Evolutionary conservation across 768 basidiomycete genomes (phyloP), one percentile per base, ranked within the genome.

Genomic region (Termitomyces sp.): DNA sequence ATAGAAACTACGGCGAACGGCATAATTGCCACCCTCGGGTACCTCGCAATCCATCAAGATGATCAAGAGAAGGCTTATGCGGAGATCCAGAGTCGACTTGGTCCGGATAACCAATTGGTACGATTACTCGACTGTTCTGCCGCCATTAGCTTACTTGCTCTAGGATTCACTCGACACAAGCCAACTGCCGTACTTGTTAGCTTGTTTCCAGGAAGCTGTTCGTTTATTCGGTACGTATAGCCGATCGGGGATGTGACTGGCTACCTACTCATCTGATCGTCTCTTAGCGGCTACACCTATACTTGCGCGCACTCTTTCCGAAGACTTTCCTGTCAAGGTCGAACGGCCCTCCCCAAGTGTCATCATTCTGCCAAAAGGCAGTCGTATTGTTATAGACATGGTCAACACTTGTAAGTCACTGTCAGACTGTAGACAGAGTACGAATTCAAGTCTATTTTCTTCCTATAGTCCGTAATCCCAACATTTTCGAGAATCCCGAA

Each of bases 1-100:
- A 25, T 53, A 79, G 80, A 82, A 68, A 83, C 80, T 2, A 81
- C 81, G 0, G 80, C 82, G 1, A 73, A 78, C 57, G 74, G 73
- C 0, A 70, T 84, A 1, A 75, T 79, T 0, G 81, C 74, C 10
- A 76, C 79, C 0, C 62, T 84, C 9, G 81, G 73, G 0, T 75
- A 76, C 62, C 67, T 85, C 17, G 72, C 77, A 1, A 55, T 80
- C 10, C 59, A 81, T 62, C 70, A 75, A 6, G 76, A 79, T 14
- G 68, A 79, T n/a, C 82, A 84, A 66, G 68, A 80, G 14, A 79
- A 80, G 58, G 69, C 80, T 8, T 68, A 76, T 57, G 67, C 77
- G 12, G 75, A 83, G 37, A 77, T 82, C n/a, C 53, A 70, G 14
- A 62, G 65, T 6, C 70, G 25, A 8, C 3, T 79, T 43, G 75